Evolutionary conservation across 176 grass and related monocot genomes (phyloP).

Genomic region (Pharus latifolius): DNA sequence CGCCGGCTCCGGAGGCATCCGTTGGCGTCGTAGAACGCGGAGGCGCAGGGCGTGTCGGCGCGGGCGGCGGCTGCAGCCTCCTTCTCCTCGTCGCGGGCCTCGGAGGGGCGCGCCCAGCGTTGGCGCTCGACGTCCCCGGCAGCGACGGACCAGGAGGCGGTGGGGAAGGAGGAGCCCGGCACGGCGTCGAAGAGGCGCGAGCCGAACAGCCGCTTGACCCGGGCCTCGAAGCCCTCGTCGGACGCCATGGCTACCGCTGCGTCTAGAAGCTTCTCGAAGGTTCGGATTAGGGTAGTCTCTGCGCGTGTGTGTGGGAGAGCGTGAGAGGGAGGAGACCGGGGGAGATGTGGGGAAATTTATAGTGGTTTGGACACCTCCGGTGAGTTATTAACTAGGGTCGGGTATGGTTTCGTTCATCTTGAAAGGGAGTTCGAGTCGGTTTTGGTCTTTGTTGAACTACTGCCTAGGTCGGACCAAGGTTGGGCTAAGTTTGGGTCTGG

Average conservation of each 20-base stretch:
- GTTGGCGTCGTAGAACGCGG: slow-evolving; percentile 61
- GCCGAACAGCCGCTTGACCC: slow-evolving; percentile 93
- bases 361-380: too few species aligned
- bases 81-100: slow-evolving; percentile 47
- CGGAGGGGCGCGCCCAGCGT: slow-evolving; percentile 65
- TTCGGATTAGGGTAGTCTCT: background rate
- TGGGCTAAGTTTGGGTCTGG: too few species aligned
- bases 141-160: slow-evolving; percentile 68
- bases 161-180: slow-evolving; percentile 53
- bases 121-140: slow-evolving; percentile 66
- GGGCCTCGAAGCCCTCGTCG: slow-evolving; percentile 61
- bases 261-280: slow-evolving; percentile 10
- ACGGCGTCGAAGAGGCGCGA: slow-evolving; percentile 68
- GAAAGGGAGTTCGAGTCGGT: too few species aligned
- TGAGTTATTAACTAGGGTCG: too few species aligned
- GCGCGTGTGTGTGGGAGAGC: background rate
- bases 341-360: too few species aligned
- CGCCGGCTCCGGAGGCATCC: slow-evolving; percentile 55
- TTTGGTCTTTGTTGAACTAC: too few species aligned
- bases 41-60: slow-evolving; percentile 60
- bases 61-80: slow-evolving; percentile 21
- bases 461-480: too few species aligned
- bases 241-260: background rate
- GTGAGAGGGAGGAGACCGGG: too few species aligned
- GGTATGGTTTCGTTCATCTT: too few species aligned